Base-by-base conservation (phyloP, 345 rosid genomes). In the Citrus trifoliata region DNA sequence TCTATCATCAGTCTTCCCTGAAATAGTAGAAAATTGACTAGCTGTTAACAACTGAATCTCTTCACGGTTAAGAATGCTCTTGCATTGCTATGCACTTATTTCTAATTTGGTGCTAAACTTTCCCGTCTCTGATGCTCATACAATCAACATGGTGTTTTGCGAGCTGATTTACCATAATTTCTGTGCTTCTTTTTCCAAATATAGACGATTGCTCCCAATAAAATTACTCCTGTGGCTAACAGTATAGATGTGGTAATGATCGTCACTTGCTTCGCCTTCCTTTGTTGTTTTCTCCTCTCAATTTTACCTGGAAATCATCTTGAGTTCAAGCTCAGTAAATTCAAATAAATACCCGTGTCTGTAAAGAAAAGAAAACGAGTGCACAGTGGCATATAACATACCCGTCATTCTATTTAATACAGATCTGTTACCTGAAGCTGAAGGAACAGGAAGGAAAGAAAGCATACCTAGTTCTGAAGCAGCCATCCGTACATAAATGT, bases 181-280 rank as follows among this genome's bases (percentile, higher is more conserved):
- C 30, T 14, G 22, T 18, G 76, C 55, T 80, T 77, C 51, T 40
- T 70, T 66, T 32, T 80, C 37, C 38, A 30, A 24, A 46, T 21
- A 37, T 30, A 28, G 30, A 80, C 27, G 28, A 87, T 18, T 28
- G 76, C 60, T 60, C 75, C 77, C 13, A 84, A 18, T 4, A 40
- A 21, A 14, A 74, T 24, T 9, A 14, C n/a, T 37, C 53, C 77
- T 8, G 30, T 35, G 51, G 27, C 48, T 77, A 2, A 82, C 33
- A 75, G 12, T 67, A 56, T 32, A 5, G 87, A 80, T 5, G 73
- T 63, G 63, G 74, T 71, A 38, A 87, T 76, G 74, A 67, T 73
- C 30, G 22, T 24, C 14, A 67, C 69, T 42, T n/a, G 70, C 21
- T 46, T 46, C 5, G 51, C 51, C 51, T 28, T 24, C n/a, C 27